These are phyloP conservation scores for Ophiostoma montium DNA, from an alignment of 2,329 filamentous ascomycete species.

Conservation along the genomic window DNA sequence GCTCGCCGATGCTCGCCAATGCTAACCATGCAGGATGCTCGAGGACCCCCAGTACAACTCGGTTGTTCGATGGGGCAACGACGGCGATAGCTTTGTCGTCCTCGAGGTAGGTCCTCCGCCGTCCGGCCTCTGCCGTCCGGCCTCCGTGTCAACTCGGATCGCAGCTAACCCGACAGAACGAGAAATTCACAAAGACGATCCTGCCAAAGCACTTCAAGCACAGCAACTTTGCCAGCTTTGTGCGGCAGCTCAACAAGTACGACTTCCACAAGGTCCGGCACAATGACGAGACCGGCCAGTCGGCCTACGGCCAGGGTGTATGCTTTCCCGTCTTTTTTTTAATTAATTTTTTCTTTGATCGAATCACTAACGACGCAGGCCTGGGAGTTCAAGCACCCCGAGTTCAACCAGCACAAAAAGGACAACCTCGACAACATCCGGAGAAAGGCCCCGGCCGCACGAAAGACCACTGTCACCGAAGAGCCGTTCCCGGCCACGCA, in stretches of 20 bases:
- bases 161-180: slow-evolving; percentile 47
- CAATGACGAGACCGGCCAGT: slow-evolving; percentile 72
- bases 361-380: slow-evolving; percentile 35
- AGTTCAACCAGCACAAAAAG: slow-evolving; percentile 1
- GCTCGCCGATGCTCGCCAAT: not conserved
- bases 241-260: slow-evolving; percentile 45
- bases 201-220: slow-evolving; percentile 98
- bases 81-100: slow-evolving; percentile 92
- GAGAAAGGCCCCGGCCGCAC: slow-evolving; percentile 81
- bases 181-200: slow-evolving; percentile 95
- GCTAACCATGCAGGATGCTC: slow-evolving; percentile 56
- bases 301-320: slow-evolving; percentile 70
- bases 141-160: not conserved
- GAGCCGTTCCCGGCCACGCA: slow-evolving; percentile 70
- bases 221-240: slow-evolving; percentile 95
- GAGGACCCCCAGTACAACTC: slow-evolving; percentile 87
- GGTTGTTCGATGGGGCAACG: slow-evolving; percentile 90
- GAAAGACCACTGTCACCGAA: slow-evolving; percentile 49
- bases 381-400: slow-evolving; percentile 64
- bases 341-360: not conserved
- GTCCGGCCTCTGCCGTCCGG: too few relatives aligned
- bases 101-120: slow-evolving; percentile 70
- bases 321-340: slow-evolving; percentile 12
- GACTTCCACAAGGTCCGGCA: slow-evolving; percentile 95
- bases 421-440: slow-evolving; percentile 90